Evolutionary conservation across 148 eudicot genomes (phyloP).

Genomic region (Vaccinium myrtillus): DNA sequence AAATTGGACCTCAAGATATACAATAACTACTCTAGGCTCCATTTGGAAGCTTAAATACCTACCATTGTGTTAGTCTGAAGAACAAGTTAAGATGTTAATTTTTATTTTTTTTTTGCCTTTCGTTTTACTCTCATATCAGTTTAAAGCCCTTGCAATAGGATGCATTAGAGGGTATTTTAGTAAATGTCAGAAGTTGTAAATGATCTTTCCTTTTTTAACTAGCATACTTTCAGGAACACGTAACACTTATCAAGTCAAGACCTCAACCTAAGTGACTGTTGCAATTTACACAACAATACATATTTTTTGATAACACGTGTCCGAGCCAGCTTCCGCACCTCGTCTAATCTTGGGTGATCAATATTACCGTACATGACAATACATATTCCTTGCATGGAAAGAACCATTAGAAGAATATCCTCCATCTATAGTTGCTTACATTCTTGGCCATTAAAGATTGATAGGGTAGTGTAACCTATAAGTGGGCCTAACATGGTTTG

Average conservation of each 20-base stretch:
- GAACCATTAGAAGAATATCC: neutral
- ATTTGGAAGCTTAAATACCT: too few species aligned
- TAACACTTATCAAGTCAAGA: neutral
- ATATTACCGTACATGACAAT: neutral
- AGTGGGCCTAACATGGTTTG: constrained; percentile 18
- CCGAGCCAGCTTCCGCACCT: too few species aligned
- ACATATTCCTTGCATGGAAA: neutral
- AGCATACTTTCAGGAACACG: neutral
- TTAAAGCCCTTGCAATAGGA: too few species aligned
- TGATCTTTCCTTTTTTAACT: neutral
- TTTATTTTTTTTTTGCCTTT: too few species aligned
- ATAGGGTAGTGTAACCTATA: constrained; percentile 3
- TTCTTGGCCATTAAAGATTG: constrained; percentile 19
- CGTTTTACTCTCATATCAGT: too few species aligned
- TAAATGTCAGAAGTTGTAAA: too few species aligned
- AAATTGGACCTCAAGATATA: too few species aligned
- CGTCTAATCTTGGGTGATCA: too few species aligned
- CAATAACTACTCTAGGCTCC: too few species aligned
- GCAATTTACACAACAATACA: neutral
- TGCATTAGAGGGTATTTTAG: too few species aligned
- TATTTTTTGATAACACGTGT: neutral
- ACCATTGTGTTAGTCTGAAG: too few species aligned
- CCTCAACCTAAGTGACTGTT: neutral
- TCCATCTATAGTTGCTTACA: constrained; percentile 8
- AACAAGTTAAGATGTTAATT: too few species aligned